Evolutionary conservation across 352 stramenopile species (phyloP), one percentile per base, ranked within the genome.

Genomic region (Phytopythium vexans): DNA sequence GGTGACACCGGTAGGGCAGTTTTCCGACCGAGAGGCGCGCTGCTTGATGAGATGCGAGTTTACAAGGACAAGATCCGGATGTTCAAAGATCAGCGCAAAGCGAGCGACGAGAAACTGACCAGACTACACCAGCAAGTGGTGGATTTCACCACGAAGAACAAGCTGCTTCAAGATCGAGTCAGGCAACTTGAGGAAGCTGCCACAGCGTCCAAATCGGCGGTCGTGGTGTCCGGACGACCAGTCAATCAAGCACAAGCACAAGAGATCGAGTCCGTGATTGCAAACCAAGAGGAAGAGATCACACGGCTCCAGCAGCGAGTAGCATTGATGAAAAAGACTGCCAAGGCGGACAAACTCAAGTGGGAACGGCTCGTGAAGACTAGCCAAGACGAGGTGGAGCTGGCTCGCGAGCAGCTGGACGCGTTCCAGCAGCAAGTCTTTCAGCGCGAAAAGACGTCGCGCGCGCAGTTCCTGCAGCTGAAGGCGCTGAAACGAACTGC

Each of bases 401-500:
- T 69, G 12, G 48, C 67, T 5, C 68, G 72, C 2, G 33, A 21
- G 11, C 57, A 83, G 33, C 57, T 90, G 36, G 78, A 88, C 12
- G 36, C 55, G 4, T 81, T 88, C 43, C 64, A 86, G 45, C 52
- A 64, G 32, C 65, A 84, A 35, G 21, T 86, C 2, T 61, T 77
- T 14, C 62, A 72, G 2, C 86, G 88, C 36, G 80, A 93, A 48
- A 83, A 84, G 37, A 55, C 66, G 21, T 68, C 86, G 31, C 70
- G 82, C 35, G 70, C 58, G 4, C 77, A 90, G 33, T 81, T 86
- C 37, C 47, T 91, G 16, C 65, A 83, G 50, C 79, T 93, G 49
- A 93, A 93, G 59, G 73, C 79, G 37, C 75, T 93, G 46, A 91
- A 91, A 64, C 74, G 77, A 8, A 56, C 74, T 8, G 55, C 90